These are phyloP conservation scores for Cyphellophora europaea DNA, from an alignment of 2,329 filamentous ascomycete genomes.

Conservation along the genomic window DNA sequence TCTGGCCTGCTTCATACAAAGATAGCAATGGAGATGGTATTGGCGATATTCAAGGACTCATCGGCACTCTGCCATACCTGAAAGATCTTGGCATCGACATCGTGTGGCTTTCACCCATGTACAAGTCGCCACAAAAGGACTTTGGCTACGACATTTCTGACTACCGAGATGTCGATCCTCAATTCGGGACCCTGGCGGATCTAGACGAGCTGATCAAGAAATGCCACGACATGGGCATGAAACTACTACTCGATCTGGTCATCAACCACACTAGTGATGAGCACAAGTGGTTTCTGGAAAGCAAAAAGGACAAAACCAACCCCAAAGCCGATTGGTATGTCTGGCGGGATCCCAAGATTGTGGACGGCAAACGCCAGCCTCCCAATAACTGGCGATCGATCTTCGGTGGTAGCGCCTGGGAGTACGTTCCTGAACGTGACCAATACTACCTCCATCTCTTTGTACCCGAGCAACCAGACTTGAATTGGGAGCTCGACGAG, in stretches of 20 bases:
- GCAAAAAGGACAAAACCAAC: constrained; percentile 28
- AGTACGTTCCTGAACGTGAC: constrained; percentile 17
- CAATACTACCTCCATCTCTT: constrained; percentile 68
- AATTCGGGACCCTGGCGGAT: constrained; percentile 59
- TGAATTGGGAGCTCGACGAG: constrained; percentile 66
- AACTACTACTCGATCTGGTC: constrained; percentile 64
- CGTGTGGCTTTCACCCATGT: constrained; percentile 45
- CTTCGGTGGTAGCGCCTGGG: constrained; percentile 26
- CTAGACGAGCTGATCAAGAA: constrained; percentile 53
- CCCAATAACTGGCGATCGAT: constrained; percentile 48
- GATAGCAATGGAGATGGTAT: constrained; percentile 26
- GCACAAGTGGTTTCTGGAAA: constrained; percentile 51
- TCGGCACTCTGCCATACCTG: constrained; percentile 23
- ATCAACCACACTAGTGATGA: constrained; percentile 63
- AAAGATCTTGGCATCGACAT: constrained; percentile 24
- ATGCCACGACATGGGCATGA: constrained; percentile 55
- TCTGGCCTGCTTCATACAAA: constrained; percentile 26
- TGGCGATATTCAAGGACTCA: constrained; percentile 24
- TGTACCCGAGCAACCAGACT: constrained; percentile 61
- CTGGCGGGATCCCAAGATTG: constrained; percentile 51
- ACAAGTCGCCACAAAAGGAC: constrained; percentile 53
- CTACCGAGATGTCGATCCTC: constrained; percentile 55
- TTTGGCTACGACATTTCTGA: constrained; percentile 63
- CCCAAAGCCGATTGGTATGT: constrained; percentile 56
- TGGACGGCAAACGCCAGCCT: constrained; percentile 46